These are phyloP conservation scores for Candida arabinofermentans DNA, from an alignment of 805 yeast species.

Conservation along the genomic window DNA sequence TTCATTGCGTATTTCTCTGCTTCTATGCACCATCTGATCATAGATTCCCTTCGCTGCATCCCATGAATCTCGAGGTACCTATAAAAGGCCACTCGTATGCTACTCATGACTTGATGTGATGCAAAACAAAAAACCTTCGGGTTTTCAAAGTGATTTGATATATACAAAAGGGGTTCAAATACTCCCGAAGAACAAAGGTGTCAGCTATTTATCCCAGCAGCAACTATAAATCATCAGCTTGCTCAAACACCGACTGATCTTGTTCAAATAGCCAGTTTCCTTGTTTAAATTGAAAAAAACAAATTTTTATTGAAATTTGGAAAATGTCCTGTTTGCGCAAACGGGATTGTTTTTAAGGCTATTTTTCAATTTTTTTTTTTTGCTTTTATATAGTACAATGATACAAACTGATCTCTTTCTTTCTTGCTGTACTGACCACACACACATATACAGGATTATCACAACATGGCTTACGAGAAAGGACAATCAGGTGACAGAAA, in stretches of 20 bases:
- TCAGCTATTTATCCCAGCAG: no score
- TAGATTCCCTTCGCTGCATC: slow-evolving; percentile 23
- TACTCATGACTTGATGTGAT: slow-evolving; percentile 21
- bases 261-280: no score
- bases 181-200: no score
- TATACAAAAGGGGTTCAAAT: not conserved
- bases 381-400: not conserved
- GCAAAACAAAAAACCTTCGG: no score
- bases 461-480: not conserved
- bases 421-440: no score
- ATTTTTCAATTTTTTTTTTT: no score
- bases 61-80: slow-evolving; percentile 24
- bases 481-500: not conserved
- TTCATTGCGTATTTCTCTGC: slow-evolving; percentile 4
- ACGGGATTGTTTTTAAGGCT: not conserved
- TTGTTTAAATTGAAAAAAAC: no score
- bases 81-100: slow-evolving; percentile 21
- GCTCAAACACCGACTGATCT: no score
- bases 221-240: no score
- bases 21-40: slow-evolving; percentile 26
- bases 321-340: not conserved
- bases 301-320: no score
- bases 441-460: not conserved
- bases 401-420: not conserved
- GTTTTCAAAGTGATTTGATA: not conserved